Conservation (phyloP, 805 yeast genomes). For the Jamesozyma jinghongensis region DNA sequence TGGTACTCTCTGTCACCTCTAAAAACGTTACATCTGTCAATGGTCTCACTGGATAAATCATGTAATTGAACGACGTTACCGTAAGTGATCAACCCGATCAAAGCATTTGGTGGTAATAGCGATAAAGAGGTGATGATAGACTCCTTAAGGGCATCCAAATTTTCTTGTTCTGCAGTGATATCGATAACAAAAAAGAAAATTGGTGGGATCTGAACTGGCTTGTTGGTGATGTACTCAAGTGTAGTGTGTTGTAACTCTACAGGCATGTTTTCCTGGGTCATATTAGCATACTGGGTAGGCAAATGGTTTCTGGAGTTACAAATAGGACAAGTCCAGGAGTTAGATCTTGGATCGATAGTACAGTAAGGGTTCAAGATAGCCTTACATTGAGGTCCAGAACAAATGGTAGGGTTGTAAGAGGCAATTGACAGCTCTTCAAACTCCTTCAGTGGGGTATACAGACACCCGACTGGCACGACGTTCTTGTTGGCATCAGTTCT, state of each 20-base stretch:
- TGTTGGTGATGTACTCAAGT: conserved; percentile 73
- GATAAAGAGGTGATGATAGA: conserved; percentile 66
- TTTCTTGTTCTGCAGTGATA: conserved; percentile 82
- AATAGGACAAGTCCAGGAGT: conserved; percentile 78
- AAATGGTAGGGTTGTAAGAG: conserved; percentile 75
- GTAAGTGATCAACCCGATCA: conserved; percentile 73
- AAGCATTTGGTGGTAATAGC: conserved; percentile 79
- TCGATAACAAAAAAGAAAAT: conserved; percentile 80
- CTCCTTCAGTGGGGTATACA: conserved; percentile 87
- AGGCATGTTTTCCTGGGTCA: conserved; percentile 71
- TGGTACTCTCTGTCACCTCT: conserved; percentile 82
- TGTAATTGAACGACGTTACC: conserved; percentile 90
- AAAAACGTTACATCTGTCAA: conserved; percentile 71
- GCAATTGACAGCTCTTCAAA: conserved; percentile 70
- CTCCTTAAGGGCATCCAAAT: conserved; percentile 74
- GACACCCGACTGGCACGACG: conserved; percentile 88
- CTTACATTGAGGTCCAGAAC: conserved; percentile 70
- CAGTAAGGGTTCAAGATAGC: conserved; percentile 83
- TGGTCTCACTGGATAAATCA: conserved; percentile 60
- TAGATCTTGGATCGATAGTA: conserved; percentile 64
- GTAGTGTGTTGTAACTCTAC: conserved; percentile 69
- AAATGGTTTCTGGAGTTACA: conserved; percentile 71
- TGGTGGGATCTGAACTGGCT: conserved; percentile 80
- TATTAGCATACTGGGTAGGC: conserved; percentile 72
- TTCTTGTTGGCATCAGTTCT: conserved; percentile 82